Evolutionary conservation across 257 asterid genomes (phyloP), one percentile per base, ranked within the genome.

Genomic region (Coffea canephora): DNA sequence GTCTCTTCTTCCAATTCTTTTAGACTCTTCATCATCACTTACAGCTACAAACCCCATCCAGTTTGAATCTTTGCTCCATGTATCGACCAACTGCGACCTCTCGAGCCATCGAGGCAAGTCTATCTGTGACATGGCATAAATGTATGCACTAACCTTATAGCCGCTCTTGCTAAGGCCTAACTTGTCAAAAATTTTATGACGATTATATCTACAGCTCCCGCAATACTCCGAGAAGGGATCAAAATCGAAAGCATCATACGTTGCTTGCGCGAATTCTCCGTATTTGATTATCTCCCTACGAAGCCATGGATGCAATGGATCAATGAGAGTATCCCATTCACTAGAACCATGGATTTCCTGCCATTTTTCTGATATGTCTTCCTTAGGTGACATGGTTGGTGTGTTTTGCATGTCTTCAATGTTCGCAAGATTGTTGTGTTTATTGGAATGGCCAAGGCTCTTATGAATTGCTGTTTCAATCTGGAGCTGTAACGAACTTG

Each of bases 11-110:
- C 98, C 96, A 34, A 93, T 91, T 34, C 98, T 36, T 27, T n/a
- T 36, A 5, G 97, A 80, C 71, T 93, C 94, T 9, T 80, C 77
- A 19, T 90, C 93, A 65, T 89, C 89, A 79, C 96, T 90, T 31
- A 89, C 92, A 0, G 92, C 94, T 4, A 91, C 90, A 66, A 90
- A 93, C 1, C 98, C 98, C 78, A 91, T 93, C 98, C 97, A 93
- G 18, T 93, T 93, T 0, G 97, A 91, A 45, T 91, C 94, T 45
- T 79, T 88, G 83, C 97, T 93, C 97, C 97, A 91, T 7, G 88
- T 73, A 18, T 91, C 87, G 23, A 73, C 86, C 39, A 90, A 72
- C 0, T 72, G 78, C 19, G 97, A 91, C 62, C 82, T 85, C 78
- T 93, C 87, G 1, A 91, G 80, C 97, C 97, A 93, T 15, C 84